phyloP scores from a whole-genome alignment of 2,329 filamentous ascomycete species.

The Chrysoporthe deuterocubensis region DNA sequence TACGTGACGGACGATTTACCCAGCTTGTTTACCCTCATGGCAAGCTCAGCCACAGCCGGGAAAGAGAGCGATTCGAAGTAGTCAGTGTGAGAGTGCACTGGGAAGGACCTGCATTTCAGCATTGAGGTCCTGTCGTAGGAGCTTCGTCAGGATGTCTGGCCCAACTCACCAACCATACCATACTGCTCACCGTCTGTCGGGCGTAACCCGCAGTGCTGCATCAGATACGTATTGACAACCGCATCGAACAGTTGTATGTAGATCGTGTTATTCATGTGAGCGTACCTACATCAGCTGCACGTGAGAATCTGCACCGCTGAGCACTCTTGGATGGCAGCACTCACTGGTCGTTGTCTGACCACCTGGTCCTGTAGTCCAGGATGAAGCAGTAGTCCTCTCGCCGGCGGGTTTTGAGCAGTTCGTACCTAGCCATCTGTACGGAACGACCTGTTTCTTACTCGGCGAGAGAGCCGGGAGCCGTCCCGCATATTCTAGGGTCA shows the following conservation, averaged over 20 bases:
- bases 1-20: conserved; percentile 88
- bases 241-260: conserved; percentile 91
- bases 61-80: conserved; percentile 84
- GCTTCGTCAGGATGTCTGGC: not conserved
- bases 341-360: conserved; percentile 54
- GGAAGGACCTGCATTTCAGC: not conserved
- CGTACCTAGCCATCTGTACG: conserved; percentile 38
- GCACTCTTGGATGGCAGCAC: not conserved
- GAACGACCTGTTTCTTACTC: not conserved
- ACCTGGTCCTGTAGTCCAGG: conserved; percentile 84
- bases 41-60: conserved; percentile 80
- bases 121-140: not conserved
- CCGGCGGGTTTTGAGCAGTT: conserved; percentile 61
- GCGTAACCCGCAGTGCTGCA: conserved; percentile 74
- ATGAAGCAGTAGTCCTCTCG: conserved; percentile 77
- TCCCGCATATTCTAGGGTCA: not conserved
- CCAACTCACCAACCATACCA: conserved; percentile 63
- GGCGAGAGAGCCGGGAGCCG: not conserved
- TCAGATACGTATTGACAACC: conserved; percentile 86
- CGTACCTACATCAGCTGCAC: conserved; percentile 56
- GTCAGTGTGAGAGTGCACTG: conserved; percentile 80
- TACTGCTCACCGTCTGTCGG: conserved; percentile 74
- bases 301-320: not conserved
- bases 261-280: conserved; percentile 89
- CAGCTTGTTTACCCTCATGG: conserved; percentile 79